Base-by-base conservation (phyloP, 257 asterid species). In the Petunia axillaris region DNA sequence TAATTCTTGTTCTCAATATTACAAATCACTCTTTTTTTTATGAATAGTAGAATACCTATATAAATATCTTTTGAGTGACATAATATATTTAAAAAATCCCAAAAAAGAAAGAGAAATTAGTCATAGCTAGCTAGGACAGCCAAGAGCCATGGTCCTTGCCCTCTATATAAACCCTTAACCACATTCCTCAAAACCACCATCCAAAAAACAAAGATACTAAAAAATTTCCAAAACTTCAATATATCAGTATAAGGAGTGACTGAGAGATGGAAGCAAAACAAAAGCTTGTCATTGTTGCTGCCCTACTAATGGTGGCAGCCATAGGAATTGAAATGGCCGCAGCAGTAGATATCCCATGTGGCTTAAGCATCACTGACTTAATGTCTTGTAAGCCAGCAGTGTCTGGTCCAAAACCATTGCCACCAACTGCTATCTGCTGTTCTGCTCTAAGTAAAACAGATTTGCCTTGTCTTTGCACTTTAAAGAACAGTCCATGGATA, bases 351-450 rank as follows among this genome's bases (percentile, higher is more conserved):
- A 3, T 46, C 6, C 11, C 35, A 0, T 83, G 86, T 48, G 84
- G 86, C 8, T 64, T 83, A 62, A 75, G 65, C 64, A 13, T 76
- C 3, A 58, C 25, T 44, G 81, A 83, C 15, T 41, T 83, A 58
- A 48, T 83, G 81, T 8, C 84, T 0, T 83, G 86, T 39, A 80
- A 83, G 46, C 15, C 81, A 36, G 84, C 86, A 14, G 40, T 80
- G 53, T 68, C 52, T 14, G 62, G 63, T 1, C 66, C 82, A 15
- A 10, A 48, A 37, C 65, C 83, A 25, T 54, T 43, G 35, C 39
- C 39, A 37, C 81, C 75, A 7, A 53, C 75, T 10, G 53, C 11
- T 4, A 63, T 62, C 5, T 83, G 86, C 4, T 83, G 86, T 39
- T 11, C 43, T 36, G 84, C 74, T 36, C 64, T 83, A 5, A 2